These are phyloP conservation scores for Trametes punicea DNA, from an alignment of 768 basidiomycete genomes.

Conservation along the genomic window DNA sequence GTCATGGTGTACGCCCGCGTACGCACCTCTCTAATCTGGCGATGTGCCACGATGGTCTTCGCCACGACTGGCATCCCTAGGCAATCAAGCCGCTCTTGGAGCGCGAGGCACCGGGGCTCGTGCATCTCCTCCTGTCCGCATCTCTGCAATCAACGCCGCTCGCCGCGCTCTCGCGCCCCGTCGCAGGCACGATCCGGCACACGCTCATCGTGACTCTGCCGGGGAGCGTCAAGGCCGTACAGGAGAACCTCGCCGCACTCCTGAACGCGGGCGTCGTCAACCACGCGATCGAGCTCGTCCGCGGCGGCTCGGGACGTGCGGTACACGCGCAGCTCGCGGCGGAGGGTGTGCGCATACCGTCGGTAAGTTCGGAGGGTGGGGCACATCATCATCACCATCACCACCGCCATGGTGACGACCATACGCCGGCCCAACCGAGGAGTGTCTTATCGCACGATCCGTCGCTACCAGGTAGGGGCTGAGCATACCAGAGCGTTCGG, in stretches of 20 bases:
- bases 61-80: slow-evolving; percentile 37
- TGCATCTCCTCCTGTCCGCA: slow-evolving; percentile 65
- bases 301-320: slow-evolving; percentile 59
- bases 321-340: slow-evolving; percentile 53
- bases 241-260: slow-evolving; percentile 67
- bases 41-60: background rate
- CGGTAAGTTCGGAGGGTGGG: slow-evolving; percentile 3
- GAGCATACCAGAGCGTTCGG: background rate
- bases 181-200: slow-evolving; percentile 67
- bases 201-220: slow-evolving; percentile 80
- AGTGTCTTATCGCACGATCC: slow-evolving; percentile 68
- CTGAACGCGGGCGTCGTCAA: slow-evolving; percentile 54
- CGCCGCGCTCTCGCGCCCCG: slow-evolving; percentile 78
- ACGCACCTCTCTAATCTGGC: background rate
- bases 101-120: slow-evolving; percentile 65
- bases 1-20: background rate
- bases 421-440: slow-evolving; percentile 51
- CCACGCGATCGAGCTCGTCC: slow-evolving; percentile 72
- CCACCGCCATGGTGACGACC: slow-evolving; percentile 34
- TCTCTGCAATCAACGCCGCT: slow-evolving; percentile 75
- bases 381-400: slow-evolving; percentile 36
- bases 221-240: slow-evolving; percentile 82
- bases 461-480: slow-evolving; percentile 53
- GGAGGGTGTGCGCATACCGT: slow-evolving; percentile 22
- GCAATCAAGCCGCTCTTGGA: slow-evolving; percentile 63